These are phyloP conservation scores for Clonostachys byssicola DNA, from an alignment of 2,329 filamentous ascomycete genomes.

Conservation along the genomic window DNA sequence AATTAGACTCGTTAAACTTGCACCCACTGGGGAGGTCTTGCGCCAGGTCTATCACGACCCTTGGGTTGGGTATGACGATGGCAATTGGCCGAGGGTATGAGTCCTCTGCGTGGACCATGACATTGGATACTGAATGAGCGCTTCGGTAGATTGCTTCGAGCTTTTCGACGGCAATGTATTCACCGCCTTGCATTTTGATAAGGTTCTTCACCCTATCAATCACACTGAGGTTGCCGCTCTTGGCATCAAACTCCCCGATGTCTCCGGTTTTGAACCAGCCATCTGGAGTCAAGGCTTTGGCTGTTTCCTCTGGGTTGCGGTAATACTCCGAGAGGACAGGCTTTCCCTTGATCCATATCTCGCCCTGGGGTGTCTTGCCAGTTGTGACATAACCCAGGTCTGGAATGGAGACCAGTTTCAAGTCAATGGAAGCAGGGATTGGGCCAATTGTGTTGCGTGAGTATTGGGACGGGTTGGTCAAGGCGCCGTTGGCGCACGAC, in stretches of 20 bases:
- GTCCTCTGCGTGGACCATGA: constrained; percentile 80
- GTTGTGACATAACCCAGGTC: constrained; percentile 90
- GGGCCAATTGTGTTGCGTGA: constrained; percentile 84
- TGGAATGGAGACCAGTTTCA: constrained; percentile 80
- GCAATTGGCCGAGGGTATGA: constrained; percentile 77
- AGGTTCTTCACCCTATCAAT: constrained; percentile 70
- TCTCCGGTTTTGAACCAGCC: constrained; percentile 72
- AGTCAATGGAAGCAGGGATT: constrained; percentile 63
- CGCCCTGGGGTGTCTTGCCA: constrained; percentile 89
- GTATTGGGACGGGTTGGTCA: constrained; percentile 69
- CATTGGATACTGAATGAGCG: constrained; percentile 72
- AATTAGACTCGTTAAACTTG: constrained; percentile 55
- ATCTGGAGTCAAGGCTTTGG: constrained; percentile 47
- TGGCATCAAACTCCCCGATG: constrained; percentile 54
- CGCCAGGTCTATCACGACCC: constrained; percentile 56
- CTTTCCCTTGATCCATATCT: constrained; percentile 80
- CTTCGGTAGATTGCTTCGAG: constrained; percentile 29
- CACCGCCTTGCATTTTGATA: constrained; percentile 65
- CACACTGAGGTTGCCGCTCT: constrained; percentile 58
- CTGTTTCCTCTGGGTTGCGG: constrained; percentile 84
- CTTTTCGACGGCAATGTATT: constrained; percentile 55
- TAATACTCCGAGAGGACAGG: constrained; percentile 82
- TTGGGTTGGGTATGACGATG: constrained; percentile 68
- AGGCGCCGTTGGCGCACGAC: constrained; percentile 73
- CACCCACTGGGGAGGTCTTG: constrained; percentile 42